Percentiles rank a stretch among this genome's conserved stretches.
Conservation (phyloP, 345 rosid genomes). For the Linum tenue region DNA sequence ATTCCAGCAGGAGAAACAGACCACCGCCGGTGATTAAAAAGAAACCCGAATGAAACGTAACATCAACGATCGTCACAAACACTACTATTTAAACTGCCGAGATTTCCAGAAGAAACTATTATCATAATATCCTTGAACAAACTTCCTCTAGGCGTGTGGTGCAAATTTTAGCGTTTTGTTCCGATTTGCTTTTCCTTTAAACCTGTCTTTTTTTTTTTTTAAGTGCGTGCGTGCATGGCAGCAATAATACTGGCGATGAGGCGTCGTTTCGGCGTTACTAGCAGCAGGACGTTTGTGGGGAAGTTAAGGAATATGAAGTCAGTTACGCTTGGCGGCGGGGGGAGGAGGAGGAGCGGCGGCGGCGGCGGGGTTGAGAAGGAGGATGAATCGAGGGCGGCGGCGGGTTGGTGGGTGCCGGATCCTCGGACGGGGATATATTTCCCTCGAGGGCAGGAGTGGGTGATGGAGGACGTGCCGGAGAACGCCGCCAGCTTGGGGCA, state of each 20-base stretch:
- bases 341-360: not conserved
- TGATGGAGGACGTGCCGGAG: conserved; percentile 49
- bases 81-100: not conserved
- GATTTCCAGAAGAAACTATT: too few relatives aligned
- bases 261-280: not conserved
- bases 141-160: too few relatives aligned
- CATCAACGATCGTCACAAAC: not conserved
- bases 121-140: too few relatives aligned
- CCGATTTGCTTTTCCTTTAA: too few relatives aligned
- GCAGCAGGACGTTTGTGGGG: not conserved
- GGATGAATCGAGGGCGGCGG: not conserved
- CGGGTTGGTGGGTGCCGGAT: conserved; percentile 46
- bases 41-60: not conserved
- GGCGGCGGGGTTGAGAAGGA: not conserved
- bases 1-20: too few relatives aligned
- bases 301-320: too few relatives aligned
- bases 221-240: conserved; percentile 7
- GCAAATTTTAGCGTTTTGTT: too few relatives aligned
- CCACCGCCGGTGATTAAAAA: too few relatives aligned
- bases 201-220: too few relatives aligned
- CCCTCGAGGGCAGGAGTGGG: conserved; percentile 54
- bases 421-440: conserved; percentile 58
- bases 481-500: conserved; percentile 37
- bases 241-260: not conserved
- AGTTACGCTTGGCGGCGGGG: too few relatives aligned